Percentiles rank a stretch among this genome's conserved stretches.
phyloP scores from a whole-genome alignment of 139 green algal genomes.

The Spirogloea muscicola region DNA sequence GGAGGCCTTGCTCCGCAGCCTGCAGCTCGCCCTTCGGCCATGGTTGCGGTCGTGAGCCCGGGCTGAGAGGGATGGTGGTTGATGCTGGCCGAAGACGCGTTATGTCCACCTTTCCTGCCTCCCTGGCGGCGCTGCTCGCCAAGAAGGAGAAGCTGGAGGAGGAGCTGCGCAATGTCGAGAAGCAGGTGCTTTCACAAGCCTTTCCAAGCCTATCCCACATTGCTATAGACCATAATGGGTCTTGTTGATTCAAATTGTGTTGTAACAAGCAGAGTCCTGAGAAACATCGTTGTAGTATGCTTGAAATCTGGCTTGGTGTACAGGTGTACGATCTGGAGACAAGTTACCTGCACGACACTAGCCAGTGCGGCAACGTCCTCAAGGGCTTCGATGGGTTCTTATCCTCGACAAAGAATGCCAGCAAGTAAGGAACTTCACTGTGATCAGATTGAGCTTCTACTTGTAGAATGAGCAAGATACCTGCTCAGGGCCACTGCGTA shows the following conservation, averaged over 20 bases:
- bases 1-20: too few relatives aligned
- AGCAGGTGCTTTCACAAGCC: slow-evolving; percentile 31
- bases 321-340: slow-evolving; percentile 59
- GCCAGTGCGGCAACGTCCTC: slow-evolving; percentile 48
- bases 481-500: background rate
- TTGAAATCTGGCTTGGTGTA: slow-evolving; percentile 8
- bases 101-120: too few relatives aligned
- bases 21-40: too few relatives aligned
- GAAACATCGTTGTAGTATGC: background rate
- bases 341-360: slow-evolving; percentile 51
- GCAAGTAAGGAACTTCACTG: too few relatives aligned
- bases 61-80: too few relatives aligned
- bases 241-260: background rate
- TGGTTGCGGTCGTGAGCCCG: too few relatives aligned
- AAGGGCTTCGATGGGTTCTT: slow-evolving; percentile 58
- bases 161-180: slow-evolving; percentile 47
- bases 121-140: slow-evolving; percentile 13
- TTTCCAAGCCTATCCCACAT: background rate
- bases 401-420: slow-evolving; percentile 37
- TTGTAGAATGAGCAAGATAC: background rate
- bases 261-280: background rate
- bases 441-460: background rate
- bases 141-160: slow-evolving; percentile 51
- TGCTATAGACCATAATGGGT: background rate
- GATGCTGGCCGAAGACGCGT: too few relatives aligned